phyloP scores from a whole-genome alignment of 2,329 filamentous ascomycete genomes.

The Purpureocillium takamizusanense region DNA sequence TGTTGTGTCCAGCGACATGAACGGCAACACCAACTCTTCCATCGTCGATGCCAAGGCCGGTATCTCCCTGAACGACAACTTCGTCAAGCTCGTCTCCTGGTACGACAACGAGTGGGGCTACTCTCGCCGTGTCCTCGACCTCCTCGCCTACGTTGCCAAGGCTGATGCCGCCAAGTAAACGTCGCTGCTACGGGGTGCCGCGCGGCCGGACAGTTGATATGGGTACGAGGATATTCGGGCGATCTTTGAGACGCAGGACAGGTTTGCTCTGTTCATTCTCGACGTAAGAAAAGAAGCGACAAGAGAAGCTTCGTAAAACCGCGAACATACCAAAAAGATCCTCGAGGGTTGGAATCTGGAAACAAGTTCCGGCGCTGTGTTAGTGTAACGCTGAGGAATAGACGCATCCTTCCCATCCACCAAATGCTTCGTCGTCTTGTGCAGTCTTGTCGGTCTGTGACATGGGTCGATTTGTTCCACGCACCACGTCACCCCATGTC shows the following conservation, averaged over 20 bases:
- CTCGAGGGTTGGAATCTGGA: conserved; percentile 1
- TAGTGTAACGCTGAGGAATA: conserved; percentile 4
- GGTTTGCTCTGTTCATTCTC: too few species aligned
- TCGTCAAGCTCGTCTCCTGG: conserved; percentile 97
- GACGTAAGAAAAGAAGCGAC: too few species aligned
- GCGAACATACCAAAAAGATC: conserved; percentile 2
- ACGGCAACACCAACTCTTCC: conserved; percentile 86
- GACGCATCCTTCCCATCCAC: conserved; percentile 1
- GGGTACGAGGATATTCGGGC: too few species aligned
- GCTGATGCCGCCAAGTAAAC: conserved; percentile 53
- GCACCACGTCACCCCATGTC: too few species aligned
- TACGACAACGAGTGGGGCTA: conserved; percentile 99
- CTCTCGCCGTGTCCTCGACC: conserved; percentile 88
- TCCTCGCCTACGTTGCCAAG: conserved; percentile 70
- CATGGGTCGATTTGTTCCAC: neutral
- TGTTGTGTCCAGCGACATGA: conserved; percentile 87
- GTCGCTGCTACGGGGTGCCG: neutral
- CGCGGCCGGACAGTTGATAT: too few species aligned
- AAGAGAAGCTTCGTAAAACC: too few species aligned
- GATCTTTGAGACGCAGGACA: too few species aligned
- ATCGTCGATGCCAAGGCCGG: conserved; percentile 99
- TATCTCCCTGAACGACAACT: conserved; percentile 97
- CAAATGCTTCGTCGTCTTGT: neutral
- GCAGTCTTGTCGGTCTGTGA: neutral
- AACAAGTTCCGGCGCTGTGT: neutral